phyloP scores from a whole-genome alignment of 257 asterid genomes.

The Nicotiana undulata region DNA sequence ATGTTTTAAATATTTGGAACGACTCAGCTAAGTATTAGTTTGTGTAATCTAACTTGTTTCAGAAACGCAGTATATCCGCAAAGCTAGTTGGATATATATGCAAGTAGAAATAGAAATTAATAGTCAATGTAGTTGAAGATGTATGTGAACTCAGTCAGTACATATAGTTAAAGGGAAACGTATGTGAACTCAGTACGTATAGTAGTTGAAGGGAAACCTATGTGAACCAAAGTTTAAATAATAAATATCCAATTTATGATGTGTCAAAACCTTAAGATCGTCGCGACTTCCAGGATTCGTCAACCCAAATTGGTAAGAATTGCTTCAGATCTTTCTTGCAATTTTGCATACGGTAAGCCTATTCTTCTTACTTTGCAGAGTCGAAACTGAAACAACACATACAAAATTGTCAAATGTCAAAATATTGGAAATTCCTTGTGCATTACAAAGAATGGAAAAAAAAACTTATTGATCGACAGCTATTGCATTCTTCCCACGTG shows the following conservation, averaged over 20 bases:
- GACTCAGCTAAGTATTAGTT: no score
- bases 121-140: background rate
- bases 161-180: background rate
- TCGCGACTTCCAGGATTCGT: background rate
- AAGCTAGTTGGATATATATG: background rate
- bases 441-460: background rate
- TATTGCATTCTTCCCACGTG: constrained; percentile 21
- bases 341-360: background rate
- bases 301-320: background rate
- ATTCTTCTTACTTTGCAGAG: background rate
- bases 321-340: background rate
- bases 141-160: background rate
- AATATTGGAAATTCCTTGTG: background rate
- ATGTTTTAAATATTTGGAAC: background rate
- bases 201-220: background rate
- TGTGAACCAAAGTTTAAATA: background rate
- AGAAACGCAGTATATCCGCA: background rate
- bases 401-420: background rate
- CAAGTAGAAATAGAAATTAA: background rate
- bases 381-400: background rate
- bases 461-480: background rate
- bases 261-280: background rate
- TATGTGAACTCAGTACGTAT: background rate
- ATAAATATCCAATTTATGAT: background rate
- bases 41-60: no score